A percentile compares a stretch with the other conserved stretches of the same genome.
Conservation (phyloP, 2,329 filamentous ascomycete species). For the Penicillium brevicompactum region DNA sequence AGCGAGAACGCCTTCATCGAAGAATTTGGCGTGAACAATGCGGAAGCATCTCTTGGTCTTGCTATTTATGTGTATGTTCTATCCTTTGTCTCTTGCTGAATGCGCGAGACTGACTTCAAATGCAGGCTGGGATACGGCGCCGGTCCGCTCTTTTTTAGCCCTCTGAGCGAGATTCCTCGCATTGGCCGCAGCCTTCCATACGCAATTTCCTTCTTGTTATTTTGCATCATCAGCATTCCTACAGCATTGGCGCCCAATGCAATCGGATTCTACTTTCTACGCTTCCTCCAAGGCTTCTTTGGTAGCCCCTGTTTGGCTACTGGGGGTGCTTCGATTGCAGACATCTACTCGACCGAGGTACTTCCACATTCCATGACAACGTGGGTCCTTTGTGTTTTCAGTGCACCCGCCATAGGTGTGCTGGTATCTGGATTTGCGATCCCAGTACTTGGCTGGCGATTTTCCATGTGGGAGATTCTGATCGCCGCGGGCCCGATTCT, state of each 20-base stretch:
- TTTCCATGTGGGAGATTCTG: slow-evolving; percentile 23
- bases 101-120: slow-evolving; percentile 15
- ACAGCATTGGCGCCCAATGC: slow-evolving; percentile 65
- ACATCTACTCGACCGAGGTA: slow-evolving; percentile 55
- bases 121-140: slow-evolving; percentile 49
- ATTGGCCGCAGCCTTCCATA: slow-evolving; percentile 70
- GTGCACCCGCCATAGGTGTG: slow-evolving; percentile 61
- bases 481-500: slow-evolving; percentile 51
- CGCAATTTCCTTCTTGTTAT: slow-evolving; percentile 66
- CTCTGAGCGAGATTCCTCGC: slow-evolving; percentile 65
- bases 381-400: slow-evolving; percentile 54
- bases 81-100: neutral
- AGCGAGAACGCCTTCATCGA: slow-evolving; percentile 19
- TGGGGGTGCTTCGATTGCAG: slow-evolving; percentile 48
- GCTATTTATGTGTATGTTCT: slow-evolving; percentile 30
- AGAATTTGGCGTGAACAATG: slow-evolving; percentile 28
- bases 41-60: slow-evolving; percentile 32
- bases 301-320: slow-evolving; percentile 66
- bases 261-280: slow-evolving; percentile 63
- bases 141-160: slow-evolving; percentile 67
- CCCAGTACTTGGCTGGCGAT: slow-evolving; percentile 35
- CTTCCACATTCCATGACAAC: slow-evolving; percentile 61
- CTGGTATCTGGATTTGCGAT: slow-evolving; percentile 64
- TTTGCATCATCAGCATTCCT: slow-evolving; percentile 67
- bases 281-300: slow-evolving; percentile 67